Evolutionary conservation across 331 rosid species (phyloP), one percentile per base, ranked within the genome.

Genomic region (Rosa hybrid): DNA sequence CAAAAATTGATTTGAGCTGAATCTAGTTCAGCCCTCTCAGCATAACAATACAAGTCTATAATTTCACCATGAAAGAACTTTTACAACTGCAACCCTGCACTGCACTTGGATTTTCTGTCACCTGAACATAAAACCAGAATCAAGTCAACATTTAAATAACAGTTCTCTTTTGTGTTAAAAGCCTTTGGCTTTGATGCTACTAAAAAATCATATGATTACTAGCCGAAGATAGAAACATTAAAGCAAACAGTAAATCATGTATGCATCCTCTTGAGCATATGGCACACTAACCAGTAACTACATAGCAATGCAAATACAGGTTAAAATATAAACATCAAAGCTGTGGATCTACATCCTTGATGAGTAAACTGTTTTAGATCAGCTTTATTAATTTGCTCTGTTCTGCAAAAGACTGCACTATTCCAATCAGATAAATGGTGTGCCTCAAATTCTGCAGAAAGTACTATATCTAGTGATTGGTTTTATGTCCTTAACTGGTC

Each of bases 51-150:
- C 81, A 68, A 75, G 46, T 23, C 83, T 91, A 89, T 59, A 77
- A 88, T 85, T 92, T 94, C 87, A 92, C 92, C 98, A 94, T 92
- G 88, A 94, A 94, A 68, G 97, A 94, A 82, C 90, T 86, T 84
- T 92, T 91, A 83, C 98, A 94, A 80, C 97, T 94, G 86, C 98
- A 94, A 57, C 98, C 98, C 12, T 97, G 97, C 42, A 94, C 98
- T 21, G 97, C 98, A 80, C 98, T 94, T 69, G 90, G 90, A 84
- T 87, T 87, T 77, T 82, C 83, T n/a, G 83, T 79, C 74, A 87
- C 97, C 92, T 90, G 81, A 71, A 69, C 68, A 63, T 69, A 79
- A 77, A 79, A 78, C 78, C 84, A 77, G 69, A 83, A 73, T 45
- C 49, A 48, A 8, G 20, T 45, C 57, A 30, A 27, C 57, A 71